Evolutionary conservation across 768 basidiomycete species (phyloP).

Genomic region (Termitomyces sp.): DNA sequence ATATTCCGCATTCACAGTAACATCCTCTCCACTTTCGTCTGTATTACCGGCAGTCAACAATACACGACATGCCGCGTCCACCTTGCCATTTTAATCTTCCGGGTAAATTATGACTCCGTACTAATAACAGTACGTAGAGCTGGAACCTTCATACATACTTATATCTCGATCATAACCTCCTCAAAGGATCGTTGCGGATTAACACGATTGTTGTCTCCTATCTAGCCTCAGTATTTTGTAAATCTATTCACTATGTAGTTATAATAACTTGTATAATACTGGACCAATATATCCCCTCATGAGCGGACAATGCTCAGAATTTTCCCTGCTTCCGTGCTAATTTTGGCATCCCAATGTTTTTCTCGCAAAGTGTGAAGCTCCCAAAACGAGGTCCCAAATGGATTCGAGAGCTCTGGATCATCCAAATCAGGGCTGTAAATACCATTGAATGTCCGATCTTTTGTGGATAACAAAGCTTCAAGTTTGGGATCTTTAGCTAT

Average conservation of each 20-base stretch:
- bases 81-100: slow-evolving; percentile 7
- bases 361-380: slow-evolving; percentile 66
- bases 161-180: not conserved
- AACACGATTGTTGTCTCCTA: slow-evolving; percentile 6
- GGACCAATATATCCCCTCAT: slow-evolving; percentile 17
- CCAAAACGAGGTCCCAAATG: slow-evolving; percentile 84
- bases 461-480: slow-evolving; percentile 80
- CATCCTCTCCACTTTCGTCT: slow-evolving; percentile 29
- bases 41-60: not conserved
- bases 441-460: slow-evolving; percentile 82
- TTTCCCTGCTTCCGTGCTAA: slow-evolving; percentile 61
- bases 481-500: slow-evolving; percentile 76
- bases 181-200: slow-evolving; percentile 1
- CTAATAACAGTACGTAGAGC: not conserved
- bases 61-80: slow-evolving; percentile 2
- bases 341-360: slow-evolving; percentile 60
- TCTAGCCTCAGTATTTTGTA: slow-evolving; percentile 9
- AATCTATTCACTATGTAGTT: slow-evolving; percentile 9
- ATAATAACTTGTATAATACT: slow-evolving; percentile 17
- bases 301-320: slow-evolving; percentile 42
- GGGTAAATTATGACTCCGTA: slow-evolving; percentile 2
- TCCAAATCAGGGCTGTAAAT: slow-evolving; percentile 82
- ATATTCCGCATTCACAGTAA: slow-evolving; percentile 20
- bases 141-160: not conserved
- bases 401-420: slow-evolving; percentile 79